A percentile compares a stretch with the other conserved stretches of the same genome.
Evolutionary conservation across 805 yeast genomes (phyloP).

Genomic region (Candida parachauliodes): DNA sequence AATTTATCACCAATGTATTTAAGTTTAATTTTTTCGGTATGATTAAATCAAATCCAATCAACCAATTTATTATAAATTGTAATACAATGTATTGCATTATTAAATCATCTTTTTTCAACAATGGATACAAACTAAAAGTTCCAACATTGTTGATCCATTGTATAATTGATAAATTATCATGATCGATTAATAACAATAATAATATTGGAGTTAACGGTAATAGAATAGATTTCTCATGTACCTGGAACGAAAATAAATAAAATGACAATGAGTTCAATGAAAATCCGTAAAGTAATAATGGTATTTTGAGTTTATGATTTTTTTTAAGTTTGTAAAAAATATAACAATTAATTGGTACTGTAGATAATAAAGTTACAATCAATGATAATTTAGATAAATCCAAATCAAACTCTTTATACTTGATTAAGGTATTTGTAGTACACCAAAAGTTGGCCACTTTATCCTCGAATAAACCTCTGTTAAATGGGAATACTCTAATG

Average conservation of each 20-base stretch:
- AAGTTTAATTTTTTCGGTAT: slow-evolving; percentile 13
- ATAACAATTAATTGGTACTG: slow-evolving; percentile 28
- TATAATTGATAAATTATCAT: slow-evolving; percentile 63
- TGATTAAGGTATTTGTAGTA: slow-evolving; percentile 75
- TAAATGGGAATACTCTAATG: slow-evolving; percentile 81
- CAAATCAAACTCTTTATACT: slow-evolving; percentile 51
- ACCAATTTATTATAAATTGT: slow-evolving; percentile 48
- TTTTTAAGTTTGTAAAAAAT: slow-evolving; percentile 34
- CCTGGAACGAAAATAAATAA: slow-evolving; percentile 88
- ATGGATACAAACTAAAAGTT: slow-evolving; percentile 83
- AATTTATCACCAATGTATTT: slow-evolving; percentile 22
- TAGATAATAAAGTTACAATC: slow-evolving; percentile 43
- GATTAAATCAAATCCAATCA: slow-evolving; percentile 26
- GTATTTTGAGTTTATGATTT: slow-evolving; percentile 8
- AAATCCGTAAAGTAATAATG: slow-evolving; percentile 56
- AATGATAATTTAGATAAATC: slow-evolving; percentile 62
- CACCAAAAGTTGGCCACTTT: slow-evolving; percentile 99
- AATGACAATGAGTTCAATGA: slow-evolving; percentile 84
- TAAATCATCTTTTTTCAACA: slow-evolving; percentile 72
- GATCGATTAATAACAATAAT: slow-evolving; percentile 54
- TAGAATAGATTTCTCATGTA: slow-evolving; percentile 89
- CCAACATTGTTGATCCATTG: slow-evolving; percentile 87
- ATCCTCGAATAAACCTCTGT: slow-evolving; percentile 93
- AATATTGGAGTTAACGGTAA: slow-evolving; percentile 86
- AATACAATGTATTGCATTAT: slow-evolving; percentile 66